These are phyloP conservation scores for Pythium phragmiticola DNA, from an alignment of 352 stramenopile species.

Conservation along the genomic window DNA sequence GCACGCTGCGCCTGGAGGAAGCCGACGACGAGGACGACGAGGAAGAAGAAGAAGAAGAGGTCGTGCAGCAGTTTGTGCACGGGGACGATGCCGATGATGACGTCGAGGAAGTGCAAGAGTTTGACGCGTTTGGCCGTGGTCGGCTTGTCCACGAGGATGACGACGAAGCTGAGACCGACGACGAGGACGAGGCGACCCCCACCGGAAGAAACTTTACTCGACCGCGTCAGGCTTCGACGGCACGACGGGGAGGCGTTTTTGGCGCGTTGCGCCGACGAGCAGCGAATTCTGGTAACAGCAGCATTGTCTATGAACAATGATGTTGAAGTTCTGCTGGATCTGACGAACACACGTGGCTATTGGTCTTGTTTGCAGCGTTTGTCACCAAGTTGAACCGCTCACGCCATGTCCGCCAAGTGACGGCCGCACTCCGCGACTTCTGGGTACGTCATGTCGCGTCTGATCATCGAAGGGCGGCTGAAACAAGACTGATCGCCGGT, in stretches of 20 bases:
- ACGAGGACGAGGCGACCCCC: constrained; percentile 4
- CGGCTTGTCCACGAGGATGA: constrained; percentile 18
- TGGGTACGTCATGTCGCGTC: constrained; percentile 31
- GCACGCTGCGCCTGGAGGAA: constrained; percentile 50
- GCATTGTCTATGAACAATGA: neutral
- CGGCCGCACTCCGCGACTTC: constrained; percentile 33
- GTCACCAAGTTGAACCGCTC: constrained; percentile 19
- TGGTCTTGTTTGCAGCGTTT: constrained; percentile 12
- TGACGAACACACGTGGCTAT: neutral
- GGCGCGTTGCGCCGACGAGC: constrained; percentile 5
- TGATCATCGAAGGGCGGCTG: neutral
- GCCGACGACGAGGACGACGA: constrained; percentile 45
- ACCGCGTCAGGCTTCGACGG: neutral
- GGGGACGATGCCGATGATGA: constrained; percentile 37
- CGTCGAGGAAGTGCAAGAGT: constrained; percentile 32
- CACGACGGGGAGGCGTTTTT: constrained; percentile 14
- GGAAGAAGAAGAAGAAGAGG: constrained; percentile 36
- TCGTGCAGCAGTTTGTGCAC: constrained; percentile 27
- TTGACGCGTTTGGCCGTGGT: constrained; percentile 21
- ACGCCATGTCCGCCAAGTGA: constrained; percentile 27
- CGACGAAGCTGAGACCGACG: constrained; percentile 22
- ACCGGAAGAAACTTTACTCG: neutral
- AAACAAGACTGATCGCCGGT: too few relatives aligned
- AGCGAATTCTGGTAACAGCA: constrained; percentile 14
- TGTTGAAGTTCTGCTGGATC: neutral